These are phyloP conservation scores for Corniculantispora saksenae DNA, from an alignment of 2,329 filamentous ascomycete species.

Conservation along the genomic window DNA sequence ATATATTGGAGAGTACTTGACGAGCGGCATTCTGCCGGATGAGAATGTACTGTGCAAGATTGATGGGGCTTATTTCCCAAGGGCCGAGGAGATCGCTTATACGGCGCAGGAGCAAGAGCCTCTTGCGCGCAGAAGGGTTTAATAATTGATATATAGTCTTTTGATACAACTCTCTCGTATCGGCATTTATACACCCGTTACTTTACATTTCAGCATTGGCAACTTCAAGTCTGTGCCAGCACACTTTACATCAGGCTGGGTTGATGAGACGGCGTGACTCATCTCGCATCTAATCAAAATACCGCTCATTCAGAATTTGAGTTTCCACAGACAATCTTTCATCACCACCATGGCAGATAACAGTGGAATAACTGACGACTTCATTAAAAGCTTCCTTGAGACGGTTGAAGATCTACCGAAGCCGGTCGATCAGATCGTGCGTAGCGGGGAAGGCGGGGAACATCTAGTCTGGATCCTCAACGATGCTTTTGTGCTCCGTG, in stretches of 20 bases:
- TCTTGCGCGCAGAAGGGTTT: conserved; percentile 13
- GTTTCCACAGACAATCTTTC: too few relatives aligned
- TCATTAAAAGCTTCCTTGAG: neutral
- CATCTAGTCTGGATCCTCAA: conserved; percentile 15
- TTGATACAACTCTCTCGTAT: too few relatives aligned
- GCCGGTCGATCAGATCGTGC: conserved; percentile 1
- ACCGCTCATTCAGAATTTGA: neutral
- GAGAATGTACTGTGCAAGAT: conserved; percentile 38
- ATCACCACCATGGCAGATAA: neutral
- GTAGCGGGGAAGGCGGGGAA: conserved; percentile 17
- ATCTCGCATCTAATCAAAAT: neutral
- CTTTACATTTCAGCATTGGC: too few relatives aligned
- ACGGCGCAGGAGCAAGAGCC: too few relatives aligned
- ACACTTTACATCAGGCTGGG: neutral
- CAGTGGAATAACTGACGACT: neutral
- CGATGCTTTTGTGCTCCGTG: conserved; percentile 9
- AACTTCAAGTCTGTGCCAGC: too few relatives aligned
- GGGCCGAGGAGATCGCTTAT: conserved; percentile 28
- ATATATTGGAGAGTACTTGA: conserved; percentile 39
- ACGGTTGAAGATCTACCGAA: neutral
- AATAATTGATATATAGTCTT: neutral
- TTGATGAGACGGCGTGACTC: neutral
- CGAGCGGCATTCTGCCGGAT: conserved; percentile 39
- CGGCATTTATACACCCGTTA: too few relatives aligned
- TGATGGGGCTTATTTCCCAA: conserved; percentile 41